Base-by-base conservation (phyloP, 2,329 filamentous ascomycete genomes). In the Fusarium paranaense region DNA sequence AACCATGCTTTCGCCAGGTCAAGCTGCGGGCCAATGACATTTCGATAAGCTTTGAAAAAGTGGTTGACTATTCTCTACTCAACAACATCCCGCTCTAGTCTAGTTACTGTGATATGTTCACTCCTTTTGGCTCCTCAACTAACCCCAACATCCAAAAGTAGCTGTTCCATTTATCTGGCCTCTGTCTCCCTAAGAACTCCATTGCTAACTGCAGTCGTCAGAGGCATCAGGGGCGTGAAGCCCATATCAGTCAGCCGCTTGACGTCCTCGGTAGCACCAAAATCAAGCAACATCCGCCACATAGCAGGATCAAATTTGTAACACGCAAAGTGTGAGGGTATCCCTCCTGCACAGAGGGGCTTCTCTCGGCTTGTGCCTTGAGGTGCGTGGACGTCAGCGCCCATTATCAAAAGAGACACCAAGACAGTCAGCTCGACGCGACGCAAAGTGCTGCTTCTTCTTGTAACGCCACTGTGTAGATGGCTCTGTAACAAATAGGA, bases 321-420 rank as follows among this genome's bases (percentile, higher is more conserved):
- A 22, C 66, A 68, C 5, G 66, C 45, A 35, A 61, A 68, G 22
- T 65, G 66, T 18, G 52, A 57, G 5, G 45, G 42, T 13, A 45
- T 61, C 9, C 62, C 62, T 20, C 62, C 62, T 18, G 30, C 47
- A 18, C 42, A 45, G 30, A 42, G 62, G 27, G 40, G 42, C 7
- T 56, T 57, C 1, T 47, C 38, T 16, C 18, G 8, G 18, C 50
- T 56, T 33, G 32, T 27, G 14, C 13, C 40, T 7, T 70, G 67
- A 38, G 14, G 40, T n/a, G 27, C 27, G 30, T 54, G 50, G 18
- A 33, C 30, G 50, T 33, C 50, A 6, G 30, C 50, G 50, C 50
- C 18, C 16, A 20, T 11, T 6, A 4, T 4, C 9, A 33, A 22
- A 20, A 54, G 50, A 18, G 20, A 14, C 6, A 1, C 2, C 8